These are phyloP conservation scores for Hysterium pulicare DNA, from an alignment of 2,329 filamentous ascomycete species.

Conservation along the genomic window DNA sequence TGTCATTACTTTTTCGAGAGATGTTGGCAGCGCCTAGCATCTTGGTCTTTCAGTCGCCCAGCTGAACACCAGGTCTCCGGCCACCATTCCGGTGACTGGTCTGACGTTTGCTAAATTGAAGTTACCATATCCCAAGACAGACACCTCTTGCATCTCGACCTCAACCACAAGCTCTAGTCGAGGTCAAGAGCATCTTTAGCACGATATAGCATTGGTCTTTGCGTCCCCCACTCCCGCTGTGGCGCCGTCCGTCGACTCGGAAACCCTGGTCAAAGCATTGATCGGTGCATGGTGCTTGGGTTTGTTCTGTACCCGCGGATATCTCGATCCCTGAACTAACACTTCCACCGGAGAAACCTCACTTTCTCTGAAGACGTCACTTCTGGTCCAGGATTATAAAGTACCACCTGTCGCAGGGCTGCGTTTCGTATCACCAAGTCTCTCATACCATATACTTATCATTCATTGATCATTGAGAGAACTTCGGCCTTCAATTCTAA, in stretches of 20 bases:
- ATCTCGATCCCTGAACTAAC: too few species aligned
- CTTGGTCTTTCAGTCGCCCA: too few species aligned
- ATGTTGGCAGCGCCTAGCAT: too few species aligned
- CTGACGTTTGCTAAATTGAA: too few species aligned
- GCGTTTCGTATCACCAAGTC: not conserved
- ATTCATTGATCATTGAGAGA: not conserved
- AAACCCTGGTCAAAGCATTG: slow-evolving; percentile 7
- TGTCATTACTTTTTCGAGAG: not conserved
- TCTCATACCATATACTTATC: not conserved
- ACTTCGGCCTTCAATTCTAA: not conserved
- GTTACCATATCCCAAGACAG: too few species aligned
- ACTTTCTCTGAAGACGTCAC: too few species aligned
- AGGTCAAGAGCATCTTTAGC: not conserved
- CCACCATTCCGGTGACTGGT: too few species aligned
- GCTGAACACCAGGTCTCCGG: too few species aligned
- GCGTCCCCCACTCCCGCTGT: slow-evolving; percentile 2
- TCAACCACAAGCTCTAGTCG: not conserved
- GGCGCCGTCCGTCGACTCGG: slow-evolving; percentile 2
- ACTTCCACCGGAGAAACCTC: slow-evolving; percentile 4
- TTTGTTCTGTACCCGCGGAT: slow-evolving; percentile 2
- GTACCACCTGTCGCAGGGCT: slow-evolving; percentile 1
- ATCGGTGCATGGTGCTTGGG: slow-evolving; percentile 14
- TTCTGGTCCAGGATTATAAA: slow-evolving; percentile 2
- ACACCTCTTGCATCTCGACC: not conserved
- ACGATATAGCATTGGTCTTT: slow-evolving; percentile 1